Conservation (phyloP, 129 eudicot genomes). For the Chrysanthemum makinoi region DNA sequence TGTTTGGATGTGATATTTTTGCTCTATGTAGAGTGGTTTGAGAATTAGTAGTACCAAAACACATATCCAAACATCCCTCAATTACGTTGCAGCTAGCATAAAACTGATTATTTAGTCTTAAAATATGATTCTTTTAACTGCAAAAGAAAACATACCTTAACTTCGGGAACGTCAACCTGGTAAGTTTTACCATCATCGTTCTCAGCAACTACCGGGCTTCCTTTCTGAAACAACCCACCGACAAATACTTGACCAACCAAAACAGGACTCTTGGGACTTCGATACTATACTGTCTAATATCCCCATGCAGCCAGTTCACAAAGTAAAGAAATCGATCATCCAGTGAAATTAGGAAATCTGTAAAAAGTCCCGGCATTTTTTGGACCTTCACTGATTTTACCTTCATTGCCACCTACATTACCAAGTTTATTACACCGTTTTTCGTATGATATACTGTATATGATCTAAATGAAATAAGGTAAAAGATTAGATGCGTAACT, state of each 20-base stretch:
- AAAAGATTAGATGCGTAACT: constrained; percentile 34
- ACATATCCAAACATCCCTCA: constrained; percentile 59
- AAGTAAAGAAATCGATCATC: constrained; percentile 91
- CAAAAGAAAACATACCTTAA: constrained; percentile 52
- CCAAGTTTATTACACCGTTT: neutral
- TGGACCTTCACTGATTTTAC: constrained; percentile 85
- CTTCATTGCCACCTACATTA: constrained; percentile 45
- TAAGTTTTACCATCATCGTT: constrained; percentile 78
- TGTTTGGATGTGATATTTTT: too few relatives aligned
- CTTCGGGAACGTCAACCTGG: constrained; percentile 77
- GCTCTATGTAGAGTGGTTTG: too few relatives aligned
- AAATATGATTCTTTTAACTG: neutral
- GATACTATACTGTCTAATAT: constrained; percentile 82
- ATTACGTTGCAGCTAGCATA: constrained; percentile 15
- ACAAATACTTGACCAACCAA: constrained; percentile 84
- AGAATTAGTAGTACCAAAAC: too few relatives aligned
- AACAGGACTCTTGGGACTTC: constrained; percentile 67
- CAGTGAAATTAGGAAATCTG: constrained; percentile 88
- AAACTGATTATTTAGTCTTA: too few relatives aligned
- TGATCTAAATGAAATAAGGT: neutral
- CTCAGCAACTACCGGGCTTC: constrained; percentile 70
- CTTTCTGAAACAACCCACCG: constrained; percentile 77
- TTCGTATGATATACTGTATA: neutral
- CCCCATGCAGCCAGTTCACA: constrained; percentile 97
- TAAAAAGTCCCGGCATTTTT: constrained; percentile 96